These are phyloP conservation scores for Cryptomeria japonica DNA, from an alignment of 75 land plant species.

Conservation along the genomic window DNA sequence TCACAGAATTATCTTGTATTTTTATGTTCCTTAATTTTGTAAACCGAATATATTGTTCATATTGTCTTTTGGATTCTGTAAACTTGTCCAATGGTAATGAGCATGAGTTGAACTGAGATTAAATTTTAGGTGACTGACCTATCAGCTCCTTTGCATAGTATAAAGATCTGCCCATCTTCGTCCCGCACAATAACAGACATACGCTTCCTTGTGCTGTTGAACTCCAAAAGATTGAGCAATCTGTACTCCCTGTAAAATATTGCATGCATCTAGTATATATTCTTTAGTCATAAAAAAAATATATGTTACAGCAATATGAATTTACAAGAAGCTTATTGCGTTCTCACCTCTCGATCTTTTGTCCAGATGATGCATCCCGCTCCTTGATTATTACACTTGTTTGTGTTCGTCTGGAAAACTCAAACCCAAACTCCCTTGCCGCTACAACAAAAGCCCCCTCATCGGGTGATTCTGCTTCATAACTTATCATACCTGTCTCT, in stretches of 20 bases:
- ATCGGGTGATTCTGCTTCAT: slow-evolving; percentile 96
- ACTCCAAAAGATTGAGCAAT: slow-evolving; percentile 83
- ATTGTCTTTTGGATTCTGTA: background rate
- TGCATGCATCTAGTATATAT: background rate
- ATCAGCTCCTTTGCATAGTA: slow-evolving; percentile 95
- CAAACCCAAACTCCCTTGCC: slow-evolving; percentile 84
- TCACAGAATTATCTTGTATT: background rate
- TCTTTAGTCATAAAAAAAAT: background rate
- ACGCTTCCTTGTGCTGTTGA: slow-evolving; percentile 85
- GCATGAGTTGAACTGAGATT: background rate
- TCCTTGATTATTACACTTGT: slow-evolving; percentile 60
- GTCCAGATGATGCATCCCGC: slow-evolving; percentile 28
- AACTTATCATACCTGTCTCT: slow-evolving; percentile 34
- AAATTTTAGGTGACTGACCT: slow-evolving; percentile 36
- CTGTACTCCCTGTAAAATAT: slow-evolving; percentile 67
- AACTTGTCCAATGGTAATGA: background rate
- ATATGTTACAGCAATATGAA: background rate
- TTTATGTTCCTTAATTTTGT: background rate
- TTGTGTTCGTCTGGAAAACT: slow-evolving; percentile 74
- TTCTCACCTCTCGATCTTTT: slow-evolving; percentile 49
- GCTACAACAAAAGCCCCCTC: slow-evolving; percentile 90
- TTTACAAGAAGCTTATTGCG: background rate
- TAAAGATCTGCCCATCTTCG: slow-evolving; percentile 60
- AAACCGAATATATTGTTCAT: background rate
- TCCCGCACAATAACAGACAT: slow-evolving; percentile 85